Conservation (phyloP, 805 yeast genomes). For the Brettanomyces custersianus region DNA sequence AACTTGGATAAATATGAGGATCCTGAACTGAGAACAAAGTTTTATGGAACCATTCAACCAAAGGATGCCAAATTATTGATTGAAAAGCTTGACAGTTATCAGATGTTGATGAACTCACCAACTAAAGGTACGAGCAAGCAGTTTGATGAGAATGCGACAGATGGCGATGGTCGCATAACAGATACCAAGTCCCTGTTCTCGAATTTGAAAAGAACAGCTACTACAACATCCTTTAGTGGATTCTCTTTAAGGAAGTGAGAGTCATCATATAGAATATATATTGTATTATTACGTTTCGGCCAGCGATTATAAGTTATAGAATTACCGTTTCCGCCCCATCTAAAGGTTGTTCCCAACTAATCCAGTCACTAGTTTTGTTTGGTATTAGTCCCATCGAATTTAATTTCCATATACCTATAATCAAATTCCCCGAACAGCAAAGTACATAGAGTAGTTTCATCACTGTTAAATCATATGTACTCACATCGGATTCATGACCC, state of each 20-base stretch:
- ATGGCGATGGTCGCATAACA: no score
- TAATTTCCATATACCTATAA: constrained; percentile 77
- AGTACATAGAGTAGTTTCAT: constrained; percentile 20
- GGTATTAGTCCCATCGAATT: constrained; percentile 88
- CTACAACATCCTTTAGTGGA: constrained; percentile 12
- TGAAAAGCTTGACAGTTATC: constrained; percentile 37
- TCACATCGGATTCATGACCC: constrained; percentile 11
- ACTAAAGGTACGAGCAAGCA: no score
- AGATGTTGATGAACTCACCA: constrained; percentile 15
- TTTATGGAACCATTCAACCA: constrained; percentile 65
- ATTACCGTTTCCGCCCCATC: constrained; percentile 14
- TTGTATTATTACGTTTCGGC: background rate
- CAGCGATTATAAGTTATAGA: constrained; percentile 1
- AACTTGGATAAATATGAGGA: constrained; percentile 56
- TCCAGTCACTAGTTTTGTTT: constrained; percentile 81
- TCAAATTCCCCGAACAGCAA: constrained; percentile 47
- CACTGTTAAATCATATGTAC: constrained; percentile 13
- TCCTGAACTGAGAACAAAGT: constrained; percentile 45
- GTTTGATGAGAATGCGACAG: no score
- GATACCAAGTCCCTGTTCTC: constrained; percentile 18
- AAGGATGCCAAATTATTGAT: constrained; percentile 60
- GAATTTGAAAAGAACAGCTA: constrained; percentile 16
- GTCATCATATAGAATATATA: no score
- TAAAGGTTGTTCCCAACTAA: constrained; percentile 63
- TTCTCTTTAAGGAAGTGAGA: constrained; percentile 12